These are phyloP conservation scores for Choiromyces venosus DNA, from an alignment of 495 filamentous ascomycete genomes.

Conservation along the genomic window DNA sequence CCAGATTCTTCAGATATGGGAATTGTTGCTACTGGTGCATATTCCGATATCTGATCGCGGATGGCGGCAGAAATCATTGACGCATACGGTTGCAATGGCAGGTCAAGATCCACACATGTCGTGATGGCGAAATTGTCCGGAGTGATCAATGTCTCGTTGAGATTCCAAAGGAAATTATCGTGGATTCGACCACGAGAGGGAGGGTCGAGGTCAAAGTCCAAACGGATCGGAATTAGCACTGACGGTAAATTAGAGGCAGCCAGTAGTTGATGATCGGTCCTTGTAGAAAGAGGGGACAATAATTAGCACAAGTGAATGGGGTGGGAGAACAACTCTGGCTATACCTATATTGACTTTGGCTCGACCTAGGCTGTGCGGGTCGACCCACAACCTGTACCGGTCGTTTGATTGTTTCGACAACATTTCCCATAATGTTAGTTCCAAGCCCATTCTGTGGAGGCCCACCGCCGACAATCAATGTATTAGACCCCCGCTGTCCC, in stretches of 20 bases:
- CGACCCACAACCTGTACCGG: constrained; percentile 56
- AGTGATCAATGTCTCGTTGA: constrained; percentile 88
- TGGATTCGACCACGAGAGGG: constrained; percentile 75
- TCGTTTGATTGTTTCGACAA: constrained; percentile 71
- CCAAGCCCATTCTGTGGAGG: constrained; percentile 10
- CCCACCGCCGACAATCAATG: constrained; percentile 14
- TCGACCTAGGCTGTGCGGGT: constrained; percentile 22
- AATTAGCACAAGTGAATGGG: background rate
- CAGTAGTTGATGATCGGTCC: constrained; percentile 67
- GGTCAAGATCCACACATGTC: constrained; percentile 91
- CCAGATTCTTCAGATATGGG: constrained; percentile 53
- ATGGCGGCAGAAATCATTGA: constrained; percentile 87
- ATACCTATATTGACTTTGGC: constrained; percentile 27
- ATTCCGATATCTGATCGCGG: constrained; percentile 89
- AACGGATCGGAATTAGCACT: constrained; percentile 89
- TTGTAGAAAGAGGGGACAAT: background rate
- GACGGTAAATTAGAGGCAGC: constrained; percentile 80
- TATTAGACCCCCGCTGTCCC: constrained; percentile 12
- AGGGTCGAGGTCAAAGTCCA: constrained; percentile 83
- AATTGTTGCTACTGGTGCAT: constrained; percentile 88
- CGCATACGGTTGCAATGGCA: constrained; percentile 64
- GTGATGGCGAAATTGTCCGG: constrained; percentile 87
- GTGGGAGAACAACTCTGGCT: background rate
- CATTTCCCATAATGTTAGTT: constrained; percentile 15
- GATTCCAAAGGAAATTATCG: constrained; percentile 94